These are phyloP conservation scores for Ziziphus jujuba DNA, from an alignment of 306 rosid species.

Conservation along the genomic window DNA sequence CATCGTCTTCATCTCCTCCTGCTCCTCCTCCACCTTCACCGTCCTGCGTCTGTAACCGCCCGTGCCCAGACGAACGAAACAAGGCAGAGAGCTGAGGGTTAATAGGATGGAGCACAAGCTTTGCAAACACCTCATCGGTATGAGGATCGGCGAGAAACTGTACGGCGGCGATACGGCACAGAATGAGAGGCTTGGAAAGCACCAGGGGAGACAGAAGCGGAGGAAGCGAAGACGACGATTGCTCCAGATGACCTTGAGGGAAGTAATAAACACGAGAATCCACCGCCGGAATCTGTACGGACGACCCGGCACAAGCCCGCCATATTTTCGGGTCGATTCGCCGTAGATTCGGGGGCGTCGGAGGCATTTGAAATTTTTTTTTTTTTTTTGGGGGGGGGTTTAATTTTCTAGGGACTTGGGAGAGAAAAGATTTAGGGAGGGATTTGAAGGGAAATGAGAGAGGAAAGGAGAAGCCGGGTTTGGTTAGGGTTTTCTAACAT, in stretches of 20 bases:
- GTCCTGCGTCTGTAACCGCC: too few species aligned
- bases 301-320: slow-evolving; percentile 61
- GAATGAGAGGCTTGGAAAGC: slow-evolving; percentile 34
- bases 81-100: not conserved
- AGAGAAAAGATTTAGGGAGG: not conserved
- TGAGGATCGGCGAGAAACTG: slow-evolving; percentile 47
- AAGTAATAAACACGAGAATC: slow-evolving; percentile 81
- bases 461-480: not conserved
- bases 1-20: not conserved
- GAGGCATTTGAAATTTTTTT: not conserved
- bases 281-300: slow-evolving; percentile 45
- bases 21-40: too few species aligned
- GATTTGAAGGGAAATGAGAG: not conserved
- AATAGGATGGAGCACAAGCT: slow-evolving; percentile 50
- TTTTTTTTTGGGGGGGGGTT: too few species aligned
- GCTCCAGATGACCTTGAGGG: slow-evolving; percentile 74
- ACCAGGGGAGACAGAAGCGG: slow-evolving; percentile 28
- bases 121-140: slow-evolving; percentile 67
- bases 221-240: slow-evolving; percentile 37
- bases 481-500: slow-evolving; percentile 1
- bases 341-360: slow-evolving; percentile 18
- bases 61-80: not conserved
- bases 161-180: slow-evolving; percentile 35
- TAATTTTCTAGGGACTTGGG: not conserved
- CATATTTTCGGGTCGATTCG: slow-evolving; percentile 45